These are phyloP conservation scores for Parmelia sp. DNA, from an alignment of 495 filamentous ascomycete genomes.

Conservation along the genomic window DNA sequence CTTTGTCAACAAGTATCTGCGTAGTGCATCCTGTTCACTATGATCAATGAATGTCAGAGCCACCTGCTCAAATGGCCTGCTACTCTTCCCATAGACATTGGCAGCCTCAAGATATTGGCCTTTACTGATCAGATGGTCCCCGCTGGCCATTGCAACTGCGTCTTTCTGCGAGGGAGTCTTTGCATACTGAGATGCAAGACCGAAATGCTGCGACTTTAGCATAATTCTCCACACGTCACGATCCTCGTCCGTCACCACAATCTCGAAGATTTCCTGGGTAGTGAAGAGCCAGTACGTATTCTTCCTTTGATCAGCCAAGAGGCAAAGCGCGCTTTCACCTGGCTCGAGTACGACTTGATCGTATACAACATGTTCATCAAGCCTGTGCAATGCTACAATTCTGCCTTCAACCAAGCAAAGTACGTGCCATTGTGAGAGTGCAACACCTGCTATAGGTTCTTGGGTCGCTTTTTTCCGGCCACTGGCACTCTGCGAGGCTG, in stretches of 20 bases:
- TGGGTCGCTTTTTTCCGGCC: constrained; percentile 58
- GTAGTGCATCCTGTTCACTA: constrained; percentile 81
- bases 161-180: constrained; percentile 68
- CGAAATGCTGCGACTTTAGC: constrained; percentile 76
- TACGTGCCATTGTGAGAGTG: constrained; percentile 88
- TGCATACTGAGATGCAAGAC: constrained; percentile 78
- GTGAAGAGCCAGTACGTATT: constrained; percentile 98
- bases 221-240: constrained; percentile 92
- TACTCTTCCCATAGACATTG: constrained; percentile 85
- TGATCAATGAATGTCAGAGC: constrained; percentile 84
- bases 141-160: constrained; percentile 79
- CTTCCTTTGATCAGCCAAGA: constrained; percentile 83
- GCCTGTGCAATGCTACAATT: constrained; percentile 74
- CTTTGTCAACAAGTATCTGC: constrained; percentile 85
- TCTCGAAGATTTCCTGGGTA: constrained; percentile 80
- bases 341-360: constrained; percentile 80
- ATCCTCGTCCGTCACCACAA: constrained; percentile 83
- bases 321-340: constrained; percentile 67
- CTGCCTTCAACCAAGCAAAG: constrained; percentile 75
- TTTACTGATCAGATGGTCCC: constrained; percentile 76
- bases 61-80: constrained; percentile 93
- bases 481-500: constrained; percentile 54
- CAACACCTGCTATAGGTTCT: constrained; percentile 70
- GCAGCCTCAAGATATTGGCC: constrained; percentile 80
- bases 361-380: constrained; percentile 77